Percentiles rank a stretch among this genome's conserved stretches.
Conservation (phyloP, 768 basidiomycete genomes). For the Leccinum sublutescens region DNA sequence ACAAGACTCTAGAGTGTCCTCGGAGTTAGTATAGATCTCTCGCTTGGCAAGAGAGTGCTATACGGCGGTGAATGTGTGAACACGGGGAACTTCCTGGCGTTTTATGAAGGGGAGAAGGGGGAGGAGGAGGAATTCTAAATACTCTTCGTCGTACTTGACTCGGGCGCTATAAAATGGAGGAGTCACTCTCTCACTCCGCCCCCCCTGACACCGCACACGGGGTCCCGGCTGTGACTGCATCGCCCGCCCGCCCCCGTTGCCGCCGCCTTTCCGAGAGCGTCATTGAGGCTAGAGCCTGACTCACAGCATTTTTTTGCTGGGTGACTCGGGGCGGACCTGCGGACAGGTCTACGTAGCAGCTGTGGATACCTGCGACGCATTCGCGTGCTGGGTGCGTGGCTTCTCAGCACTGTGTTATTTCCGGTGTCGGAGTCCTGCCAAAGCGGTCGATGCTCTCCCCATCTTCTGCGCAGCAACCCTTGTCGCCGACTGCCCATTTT, state of each 20-base stretch:
- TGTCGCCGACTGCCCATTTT: not conserved
- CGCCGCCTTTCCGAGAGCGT: not conserved
- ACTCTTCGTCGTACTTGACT: slow-evolving; percentile 22
- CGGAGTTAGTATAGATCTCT: slow-evolving; percentile 19
- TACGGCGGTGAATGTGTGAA: slow-evolving; percentile 2
- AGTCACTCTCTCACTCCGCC: slow-evolving; percentile 28
- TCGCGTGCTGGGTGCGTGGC: not conserved
- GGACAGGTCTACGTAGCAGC: not conserved
- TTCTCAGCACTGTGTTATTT: not conserved
- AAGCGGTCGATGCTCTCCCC: slow-evolving; percentile 3
- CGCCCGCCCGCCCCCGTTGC: slow-evolving; percentile 13
- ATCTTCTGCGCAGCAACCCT: slow-evolving; percentile 3
- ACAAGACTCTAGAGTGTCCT: slow-evolving; percentile 45
- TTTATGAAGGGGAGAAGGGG: not conserved
- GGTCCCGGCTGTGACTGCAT: slow-evolving; percentile 18
- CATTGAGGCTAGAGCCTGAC: slow-evolving; percentile 3
- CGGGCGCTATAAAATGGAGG: slow-evolving; percentile 33
- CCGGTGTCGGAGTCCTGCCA: slow-evolving; percentile 1
- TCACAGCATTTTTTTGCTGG: not conserved
- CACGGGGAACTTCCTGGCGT: slow-evolving; percentile 2
- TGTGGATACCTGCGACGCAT: not conserved
- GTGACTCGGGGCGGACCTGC: not conserved
- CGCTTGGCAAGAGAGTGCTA: slow-evolving; percentile 24
- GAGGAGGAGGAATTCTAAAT: slow-evolving; percentile 20
- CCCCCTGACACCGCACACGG: slow-evolving; percentile 29